phyloP scores from a whole-genome alignment of 2,329 filamentous ascomycete genomes.

The Aspergillus pseudoterreus region DNA sequence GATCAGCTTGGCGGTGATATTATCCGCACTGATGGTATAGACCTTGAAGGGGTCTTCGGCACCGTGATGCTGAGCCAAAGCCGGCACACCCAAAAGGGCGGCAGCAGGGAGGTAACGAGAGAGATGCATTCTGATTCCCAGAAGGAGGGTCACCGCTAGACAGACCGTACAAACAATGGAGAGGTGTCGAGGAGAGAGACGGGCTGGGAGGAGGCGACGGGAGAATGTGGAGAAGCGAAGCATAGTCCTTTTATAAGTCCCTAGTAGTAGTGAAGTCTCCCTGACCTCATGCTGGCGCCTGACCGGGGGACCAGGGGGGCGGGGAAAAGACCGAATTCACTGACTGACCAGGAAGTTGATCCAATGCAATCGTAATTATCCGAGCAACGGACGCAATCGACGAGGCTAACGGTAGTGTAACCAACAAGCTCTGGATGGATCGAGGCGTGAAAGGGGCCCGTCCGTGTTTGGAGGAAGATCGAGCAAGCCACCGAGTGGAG shows the following conservation, averaged over 20 bases:
- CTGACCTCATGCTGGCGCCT: constrained; percentile 18
- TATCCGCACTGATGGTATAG: constrained; percentile 45
- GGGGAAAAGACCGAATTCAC: constrained; percentile 8
- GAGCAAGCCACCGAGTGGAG: background rate
- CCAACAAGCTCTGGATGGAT: constrained; percentile 1
- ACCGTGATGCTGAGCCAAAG: constrained; percentile 18
- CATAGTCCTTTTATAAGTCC: constrained; percentile 12
- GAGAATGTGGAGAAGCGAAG: constrained; percentile 13
- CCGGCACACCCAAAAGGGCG: constrained; percentile 32
- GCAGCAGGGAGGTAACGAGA: constrained; percentile 29
- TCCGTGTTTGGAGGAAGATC: constrained; percentile 2
- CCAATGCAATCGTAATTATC: constrained; percentile 16
- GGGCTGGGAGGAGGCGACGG: constrained; percentile 22
- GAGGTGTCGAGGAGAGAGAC: constrained; percentile 26
- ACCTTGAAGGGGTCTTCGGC: constrained; percentile 34
- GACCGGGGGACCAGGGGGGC: constrained; percentile 16
- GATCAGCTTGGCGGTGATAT: constrained; percentile 48
- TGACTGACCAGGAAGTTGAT: constrained; percentile 13
- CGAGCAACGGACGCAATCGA: constrained; percentile 18
- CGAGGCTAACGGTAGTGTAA: background rate
- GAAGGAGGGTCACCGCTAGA: constrained; percentile 22
- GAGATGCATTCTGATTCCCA: constrained; percentile 36
- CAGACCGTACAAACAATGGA: constrained; percentile 28
- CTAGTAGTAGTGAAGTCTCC: background rate
- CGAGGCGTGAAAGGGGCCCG: background rate